Evolutionary conservation across 2,329 filamentous ascomycete species (phyloP), one percentile per base, ranked within the genome.

Genomic region (Monosporascus sp.): DNA sequence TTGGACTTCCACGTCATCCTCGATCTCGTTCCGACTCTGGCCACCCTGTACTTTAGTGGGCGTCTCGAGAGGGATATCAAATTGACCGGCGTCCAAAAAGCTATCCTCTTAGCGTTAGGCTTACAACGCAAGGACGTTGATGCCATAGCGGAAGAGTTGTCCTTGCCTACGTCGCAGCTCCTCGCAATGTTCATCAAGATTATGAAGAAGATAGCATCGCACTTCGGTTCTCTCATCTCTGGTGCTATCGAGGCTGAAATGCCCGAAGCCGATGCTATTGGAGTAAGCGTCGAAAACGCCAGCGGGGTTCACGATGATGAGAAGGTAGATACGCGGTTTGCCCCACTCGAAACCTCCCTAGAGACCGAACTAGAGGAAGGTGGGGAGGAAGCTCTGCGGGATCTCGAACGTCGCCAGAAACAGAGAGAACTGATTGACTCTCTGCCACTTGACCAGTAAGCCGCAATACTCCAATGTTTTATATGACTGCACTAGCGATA

Each of bases 171-270:
- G 2, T 87, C 85, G 45, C 94, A 97, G 73, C 76, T 97, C 3
- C 78, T 99, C 57, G 92, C 93, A 56, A 96, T 97, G 88, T 97
- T 99, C 71, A 90, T 96, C 70, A 99, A 99, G 77, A 88, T 96
- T 56, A 80, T 97, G 55, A 85, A 91, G 60, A 97, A 97, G 75
- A 81, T 96, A 39, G 88, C 88, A 3, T 78, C 81, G 3, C 83
- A 92, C 67, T 94, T 99, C 72, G 82, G 85, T 35, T 75, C 79
- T 3, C 72, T 97, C 1, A 79, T 97, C 3, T 83, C 90, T 43
- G 84, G 83, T 3, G 90, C 89, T 0, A 86, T 87, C 11, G 86
- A 83, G 52, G 82, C 84, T 1, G 77, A 83, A 47, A 75, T 92
- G 62, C 87, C 87, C 3, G 73, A 76, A 45, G 70, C 78, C 2